Evolutionary conservation across 306 rosid species (phyloP).

Genomic region (Hippophae tibetana): DNA sequence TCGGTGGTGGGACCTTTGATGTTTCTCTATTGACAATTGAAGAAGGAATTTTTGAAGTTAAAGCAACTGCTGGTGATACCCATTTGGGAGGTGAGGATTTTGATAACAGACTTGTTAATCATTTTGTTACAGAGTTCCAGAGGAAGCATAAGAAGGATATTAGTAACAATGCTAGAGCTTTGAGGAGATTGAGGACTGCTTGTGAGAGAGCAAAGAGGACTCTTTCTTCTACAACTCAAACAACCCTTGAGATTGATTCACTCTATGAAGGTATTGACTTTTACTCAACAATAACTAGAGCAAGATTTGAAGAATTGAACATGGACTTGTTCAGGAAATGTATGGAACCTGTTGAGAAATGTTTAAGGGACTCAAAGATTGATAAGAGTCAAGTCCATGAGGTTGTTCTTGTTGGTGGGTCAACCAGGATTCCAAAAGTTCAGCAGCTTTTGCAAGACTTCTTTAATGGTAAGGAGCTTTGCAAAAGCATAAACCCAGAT

Average conservation of each 20-base stretch:
- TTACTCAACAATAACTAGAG: constrained; percentile 34
- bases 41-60: constrained; percentile 42
- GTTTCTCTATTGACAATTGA: constrained; percentile 36
- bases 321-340: constrained; percentile 44
- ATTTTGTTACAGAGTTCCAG: constrained; percentile 33
- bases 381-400: constrained; percentile 40
- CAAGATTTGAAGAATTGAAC: constrained; percentile 41
- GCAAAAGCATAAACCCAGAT: constrained; percentile 44
- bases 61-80: constrained; percentile 41
- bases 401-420: constrained; percentile 45
- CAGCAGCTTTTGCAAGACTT: constrained; percentile 39
- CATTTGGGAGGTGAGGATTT: constrained; percentile 46
- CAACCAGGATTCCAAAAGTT: constrained; percentile 41
- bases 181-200: constrained; percentile 35
- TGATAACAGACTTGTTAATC: constrained; percentile 39
- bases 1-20: constrained; percentile 38
- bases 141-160: constrained; percentile 46
- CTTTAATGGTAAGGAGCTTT: constrained; percentile 43
- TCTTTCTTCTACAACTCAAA: constrained; percentile 32
- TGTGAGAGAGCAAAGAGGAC: constrained; percentile 46
- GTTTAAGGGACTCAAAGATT: constrained; percentile 35
- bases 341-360: constrained; percentile 48
- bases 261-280: constrained; percentile 41
- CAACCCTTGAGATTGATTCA: constrained; percentile 37
- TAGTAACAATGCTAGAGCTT: constrained; percentile 28